phyloP scores from a whole-genome alignment of 1,284 basidiomycete genomes.

The Vanrija sp. region DNA sequence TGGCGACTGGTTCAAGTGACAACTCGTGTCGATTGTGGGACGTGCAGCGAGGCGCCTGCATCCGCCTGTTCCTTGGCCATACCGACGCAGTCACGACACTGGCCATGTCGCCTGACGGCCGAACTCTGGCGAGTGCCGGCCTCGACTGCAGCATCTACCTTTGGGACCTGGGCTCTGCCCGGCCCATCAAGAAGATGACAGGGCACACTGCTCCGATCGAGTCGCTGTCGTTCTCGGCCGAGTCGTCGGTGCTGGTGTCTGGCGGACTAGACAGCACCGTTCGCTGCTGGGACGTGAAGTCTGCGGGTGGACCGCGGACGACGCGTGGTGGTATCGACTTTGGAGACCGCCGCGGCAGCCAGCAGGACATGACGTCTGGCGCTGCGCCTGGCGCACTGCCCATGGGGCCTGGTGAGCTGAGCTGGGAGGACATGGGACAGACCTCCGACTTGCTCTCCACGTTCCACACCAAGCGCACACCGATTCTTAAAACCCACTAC shows the following conservation, averaged over 20 bases:
- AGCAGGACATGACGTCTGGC: neutral
- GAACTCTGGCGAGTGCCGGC: slow-evolving; percentile 79
- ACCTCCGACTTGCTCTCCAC: slow-evolving; percentile 77
- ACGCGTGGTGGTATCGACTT: slow-evolving; percentile 6
- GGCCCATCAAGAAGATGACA: slow-evolving; percentile 93
- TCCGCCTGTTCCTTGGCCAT: slow-evolving; percentile 94
- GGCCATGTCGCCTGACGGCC: slow-evolving; percentile 88
- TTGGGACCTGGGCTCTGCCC: slow-evolving; percentile 93
- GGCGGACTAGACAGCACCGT: slow-evolving; percentile 92
- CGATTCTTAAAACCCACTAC: slow-evolving; percentile 86
- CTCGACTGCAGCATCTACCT: slow-evolving; percentile 90
- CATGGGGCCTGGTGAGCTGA: slow-evolving; percentile 31
- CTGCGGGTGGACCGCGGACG: slow-evolving; percentile 60
- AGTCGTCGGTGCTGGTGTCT: slow-evolving; percentile 83
- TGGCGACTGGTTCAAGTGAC: slow-evolving; percentile 95
- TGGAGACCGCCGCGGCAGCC: neutral
- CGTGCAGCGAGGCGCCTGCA: slow-evolving; percentile 89
- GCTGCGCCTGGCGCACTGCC: slow-evolving; percentile 24
- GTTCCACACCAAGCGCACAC: slow-evolving; percentile 92
- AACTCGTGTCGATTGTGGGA: slow-evolving; percentile 97
- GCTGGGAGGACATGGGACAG: slow-evolving; percentile 33
- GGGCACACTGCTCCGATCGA: slow-evolving; percentile 87
- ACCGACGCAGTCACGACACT: slow-evolving; percentile 83
- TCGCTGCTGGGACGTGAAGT: slow-evolving; percentile 91
- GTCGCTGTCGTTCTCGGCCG: slow-evolving; percentile 85